A percentile compares a stretch with the other conserved stretches of the same genome.
Conservation (phyloP, 192 early-diverging fungal species). For the Podila verticillata region DNA sequence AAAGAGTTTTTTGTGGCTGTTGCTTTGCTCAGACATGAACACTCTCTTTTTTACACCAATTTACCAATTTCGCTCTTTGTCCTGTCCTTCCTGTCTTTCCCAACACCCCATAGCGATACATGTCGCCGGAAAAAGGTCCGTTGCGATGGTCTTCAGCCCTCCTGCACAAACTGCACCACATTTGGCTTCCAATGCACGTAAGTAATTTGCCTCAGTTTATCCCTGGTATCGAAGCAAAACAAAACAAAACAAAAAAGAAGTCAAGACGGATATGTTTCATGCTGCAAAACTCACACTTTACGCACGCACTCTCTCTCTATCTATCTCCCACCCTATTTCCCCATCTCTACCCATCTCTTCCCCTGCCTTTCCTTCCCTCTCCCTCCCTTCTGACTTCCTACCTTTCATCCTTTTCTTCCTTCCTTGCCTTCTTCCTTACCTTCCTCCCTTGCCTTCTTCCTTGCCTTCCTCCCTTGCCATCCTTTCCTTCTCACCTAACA, state of each 20-base stretch:
- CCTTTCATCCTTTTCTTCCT: neutral
- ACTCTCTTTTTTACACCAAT: conserved; percentile 38
- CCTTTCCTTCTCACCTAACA: neutral
- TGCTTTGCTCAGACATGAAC: neutral
- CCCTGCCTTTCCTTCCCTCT: neutral
- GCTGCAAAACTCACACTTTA: no score
- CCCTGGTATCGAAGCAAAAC: neutral
- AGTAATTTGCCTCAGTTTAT: conserved; percentile 46
- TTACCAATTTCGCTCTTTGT: conserved; percentile 62
- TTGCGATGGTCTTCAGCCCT: conserved; percentile 55
- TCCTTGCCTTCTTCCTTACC: neutral
- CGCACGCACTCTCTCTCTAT: no score
- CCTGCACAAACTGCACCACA: conserved; percentile 55
- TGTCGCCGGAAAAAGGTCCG: conserved; percentile 58
- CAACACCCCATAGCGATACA: conserved; percentile 45
- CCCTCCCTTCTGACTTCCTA: neutral
- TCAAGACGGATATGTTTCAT: neutral
- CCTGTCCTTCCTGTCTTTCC: conserved; percentile 24
- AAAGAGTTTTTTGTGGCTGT: neutral
- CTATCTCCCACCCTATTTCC: no score
- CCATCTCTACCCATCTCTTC: neutral
- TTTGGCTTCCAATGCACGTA: conserved; percentile 59
- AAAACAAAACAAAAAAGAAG: conserved; percentile 3
- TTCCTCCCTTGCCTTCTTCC: neutral
- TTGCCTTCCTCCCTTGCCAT: neutral